Conservation (phyloP, 345 rosid genomes). For the Zanthoxylum bungeanum region DNA sequence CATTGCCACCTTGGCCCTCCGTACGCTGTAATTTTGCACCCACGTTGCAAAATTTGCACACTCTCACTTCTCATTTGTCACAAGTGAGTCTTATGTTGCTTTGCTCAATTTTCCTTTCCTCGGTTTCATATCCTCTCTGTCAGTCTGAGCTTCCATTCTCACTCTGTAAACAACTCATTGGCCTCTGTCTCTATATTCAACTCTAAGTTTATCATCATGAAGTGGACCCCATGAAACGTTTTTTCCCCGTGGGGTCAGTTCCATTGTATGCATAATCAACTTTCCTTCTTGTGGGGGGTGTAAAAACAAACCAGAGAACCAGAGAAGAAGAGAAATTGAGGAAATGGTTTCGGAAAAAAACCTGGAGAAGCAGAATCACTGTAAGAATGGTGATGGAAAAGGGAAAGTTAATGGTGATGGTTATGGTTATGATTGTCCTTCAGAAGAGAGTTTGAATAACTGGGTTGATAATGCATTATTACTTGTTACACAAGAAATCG, state of each 20-base stretch:
- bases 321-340: no score
- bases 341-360: background rate
- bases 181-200: background rate
- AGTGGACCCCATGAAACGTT: background rate
- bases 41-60: background rate
- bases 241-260: background rate
- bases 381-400: background rate
- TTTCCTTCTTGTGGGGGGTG: no score
- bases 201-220: background rate
- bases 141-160: background rate
- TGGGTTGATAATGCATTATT: background rate
- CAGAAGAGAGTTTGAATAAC: background rate
- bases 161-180: no score
- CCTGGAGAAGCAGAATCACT: background rate
- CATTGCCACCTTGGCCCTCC: background rate
- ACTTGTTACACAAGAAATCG: slow-evolving; percentile 21
- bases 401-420: background rate
- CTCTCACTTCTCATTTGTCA: background rate
- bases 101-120: no score
- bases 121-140: slow-evolving; percentile 18
- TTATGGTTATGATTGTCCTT: background rate
- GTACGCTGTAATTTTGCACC: background rate
- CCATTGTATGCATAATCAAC: no score
- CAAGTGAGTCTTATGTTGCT: background rate
- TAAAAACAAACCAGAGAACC: no score